Percentiles rank a stretch among this genome's conserved stretches.
phyloP scores from a whole-genome alignment of 345 rosid genomes.

The Hypericum perforatum region DNA sequence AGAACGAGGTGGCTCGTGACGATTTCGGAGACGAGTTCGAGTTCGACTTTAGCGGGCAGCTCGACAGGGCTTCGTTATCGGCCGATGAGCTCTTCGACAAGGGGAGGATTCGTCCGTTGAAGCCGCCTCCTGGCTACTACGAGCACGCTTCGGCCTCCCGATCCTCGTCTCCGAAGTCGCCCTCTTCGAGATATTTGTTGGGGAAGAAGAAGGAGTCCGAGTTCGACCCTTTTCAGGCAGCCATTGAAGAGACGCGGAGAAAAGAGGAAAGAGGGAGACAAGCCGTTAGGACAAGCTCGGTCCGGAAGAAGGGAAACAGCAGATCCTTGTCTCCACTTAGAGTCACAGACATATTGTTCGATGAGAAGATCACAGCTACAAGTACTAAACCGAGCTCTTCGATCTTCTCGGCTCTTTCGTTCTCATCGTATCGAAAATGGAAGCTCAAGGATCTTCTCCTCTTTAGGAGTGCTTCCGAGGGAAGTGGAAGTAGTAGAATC shows the following conservation, averaged over 20 bases:
- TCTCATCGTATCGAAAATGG: constrained; percentile 61
- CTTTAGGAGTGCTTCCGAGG: constrained; percentile 90
- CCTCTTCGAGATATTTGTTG: constrained; percentile 24
- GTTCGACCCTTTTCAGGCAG: constrained; percentile 28
- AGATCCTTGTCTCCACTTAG: constrained; percentile 69
- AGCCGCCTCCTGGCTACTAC: constrained; percentile 33
- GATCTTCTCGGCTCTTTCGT: constrained; percentile 56
- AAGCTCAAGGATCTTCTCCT: constrained; percentile 64
- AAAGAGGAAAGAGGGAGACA: constrained; percentile 3
- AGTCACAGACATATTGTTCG: constrained; percentile 50
- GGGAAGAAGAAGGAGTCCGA: constrained; percentile 15
- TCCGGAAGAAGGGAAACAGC: constrained; percentile 43
- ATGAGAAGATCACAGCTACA: no score
- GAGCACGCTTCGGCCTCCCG: constrained; percentile 12
- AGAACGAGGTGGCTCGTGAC: constrained; percentile 1
- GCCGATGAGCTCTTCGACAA: constrained; percentile 90
- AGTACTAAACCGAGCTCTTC: constrained; percentile 28
- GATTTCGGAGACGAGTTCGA: constrained; percentile 38
- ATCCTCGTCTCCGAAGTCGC: constrained; percentile 34
- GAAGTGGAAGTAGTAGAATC: constrained; percentile 40
- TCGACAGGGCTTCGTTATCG: constrained; percentile 53
- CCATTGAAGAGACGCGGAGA: constrained; percentile 28
- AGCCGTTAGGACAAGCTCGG: constrained; percentile 7
- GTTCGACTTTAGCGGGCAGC: constrained; percentile 61
- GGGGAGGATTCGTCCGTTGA: constrained; percentile 71